Percentiles rank a stretch among this genome's conserved stretches.
Evolutionary conservation across 768 basidiomycete genomes (phyloP).

Genomic region (Psilocybe subaeruginosa): DNA sequence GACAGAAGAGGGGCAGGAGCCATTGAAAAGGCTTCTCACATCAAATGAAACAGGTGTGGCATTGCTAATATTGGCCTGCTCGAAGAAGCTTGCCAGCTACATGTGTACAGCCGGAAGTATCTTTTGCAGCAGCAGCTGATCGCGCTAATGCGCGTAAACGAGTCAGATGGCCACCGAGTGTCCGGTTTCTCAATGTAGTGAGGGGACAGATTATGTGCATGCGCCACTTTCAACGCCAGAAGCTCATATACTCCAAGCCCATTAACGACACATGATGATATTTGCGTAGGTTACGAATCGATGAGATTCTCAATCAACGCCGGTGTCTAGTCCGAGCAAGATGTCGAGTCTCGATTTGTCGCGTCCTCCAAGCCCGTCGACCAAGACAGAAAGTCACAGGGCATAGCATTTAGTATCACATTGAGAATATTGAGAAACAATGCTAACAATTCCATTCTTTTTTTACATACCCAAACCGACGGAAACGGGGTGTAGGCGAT

Average conservation of each 20-base stretch:
- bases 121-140: constrained; percentile 1
- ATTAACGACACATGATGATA: too few species aligned
- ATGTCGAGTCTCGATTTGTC: too few species aligned
- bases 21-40: background rate
- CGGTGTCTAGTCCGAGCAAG: too few species aligned
- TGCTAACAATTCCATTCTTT: background rate
- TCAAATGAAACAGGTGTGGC: background rate
- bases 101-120: background rate
- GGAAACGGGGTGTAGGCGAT: background rate
- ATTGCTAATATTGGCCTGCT: background rate
- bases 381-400: too few species aligned
- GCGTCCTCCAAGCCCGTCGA: too few species aligned
- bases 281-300: too few species aligned
- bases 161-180: background rate
- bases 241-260: too few species aligned
- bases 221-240: background rate
- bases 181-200: background rate
- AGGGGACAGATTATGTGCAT: background rate
- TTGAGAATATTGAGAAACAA: background rate
- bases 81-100: background rate
- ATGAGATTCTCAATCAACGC: too few species aligned
- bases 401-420: background rate
- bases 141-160: background rate
- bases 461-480: background rate
- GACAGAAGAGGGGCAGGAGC: constrained; percentile 7